Evolutionary conservation across 495 filamentous ascomycete genomes (phyloP).

Genomic region (Hypoxylon subgilvum): DNA sequence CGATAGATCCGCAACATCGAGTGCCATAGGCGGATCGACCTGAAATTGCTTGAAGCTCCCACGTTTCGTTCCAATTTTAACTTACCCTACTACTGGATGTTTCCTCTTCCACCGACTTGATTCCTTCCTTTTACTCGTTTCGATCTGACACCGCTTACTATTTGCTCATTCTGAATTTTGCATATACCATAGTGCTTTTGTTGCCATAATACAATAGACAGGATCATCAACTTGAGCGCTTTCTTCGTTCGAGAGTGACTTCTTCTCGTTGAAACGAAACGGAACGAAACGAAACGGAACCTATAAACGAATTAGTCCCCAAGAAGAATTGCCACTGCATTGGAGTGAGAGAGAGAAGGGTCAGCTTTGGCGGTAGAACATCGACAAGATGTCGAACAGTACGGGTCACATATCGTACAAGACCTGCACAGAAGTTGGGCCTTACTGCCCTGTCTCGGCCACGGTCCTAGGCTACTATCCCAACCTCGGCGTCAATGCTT

Average conservation of each 20-base stretch:
- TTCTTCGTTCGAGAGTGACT: no score
- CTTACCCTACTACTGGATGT: constrained; percentile 8
- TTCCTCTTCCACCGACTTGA: not conserved
- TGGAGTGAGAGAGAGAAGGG: not conserved
- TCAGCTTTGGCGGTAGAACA: not conserved
- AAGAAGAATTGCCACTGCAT: not conserved
- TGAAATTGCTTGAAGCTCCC: constrained; percentile 16
- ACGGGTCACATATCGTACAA: constrained; percentile 41
- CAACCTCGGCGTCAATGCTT: constrained; percentile 65
- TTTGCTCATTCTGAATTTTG: constrained; percentile 6
- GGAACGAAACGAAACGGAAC: not conserved
- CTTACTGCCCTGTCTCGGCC: constrained; percentile 61
- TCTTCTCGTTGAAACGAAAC: no score
- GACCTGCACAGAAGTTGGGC: constrained; percentile 55
- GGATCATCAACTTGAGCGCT: no score
- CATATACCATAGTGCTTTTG: no score
- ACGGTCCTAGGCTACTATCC: constrained; percentile 74
- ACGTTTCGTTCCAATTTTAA: not conserved
- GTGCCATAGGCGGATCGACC: constrained; percentile 4
- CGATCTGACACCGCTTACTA: not conserved
- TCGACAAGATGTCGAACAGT: constrained; percentile 32
- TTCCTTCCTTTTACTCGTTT: not conserved
- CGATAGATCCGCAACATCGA: constrained; percentile 19
- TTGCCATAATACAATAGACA: not conserved
- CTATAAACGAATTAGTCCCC: not conserved